Evolutionary conservation across 495 filamentous ascomycete species (phyloP).

Genomic region (Penicillium samsonianum): DNA sequence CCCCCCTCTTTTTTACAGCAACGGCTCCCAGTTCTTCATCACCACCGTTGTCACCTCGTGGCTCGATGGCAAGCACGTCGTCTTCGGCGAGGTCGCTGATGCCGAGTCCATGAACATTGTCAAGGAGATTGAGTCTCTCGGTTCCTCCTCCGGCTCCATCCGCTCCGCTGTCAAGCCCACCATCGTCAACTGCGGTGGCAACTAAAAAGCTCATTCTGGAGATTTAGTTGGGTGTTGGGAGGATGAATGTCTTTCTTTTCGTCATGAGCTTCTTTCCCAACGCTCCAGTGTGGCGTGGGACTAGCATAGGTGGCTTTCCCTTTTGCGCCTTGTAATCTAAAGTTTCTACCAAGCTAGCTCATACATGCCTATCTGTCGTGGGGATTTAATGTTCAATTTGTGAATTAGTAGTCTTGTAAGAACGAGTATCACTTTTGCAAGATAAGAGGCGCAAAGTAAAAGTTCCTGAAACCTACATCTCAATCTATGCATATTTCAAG

Average conservation of each 20-base stretch:
- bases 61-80: constrained; percentile 96
- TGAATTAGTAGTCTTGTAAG: not conserved
- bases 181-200: constrained; percentile 61
- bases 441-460: not conserved
- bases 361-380: constrained; percentile 20
- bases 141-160: constrained; percentile 61
- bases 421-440: not conserved
- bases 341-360: constrained; percentile 29
- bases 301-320: constrained; percentile 20
- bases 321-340: constrained; percentile 31
- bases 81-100: constrained; percentile 90
- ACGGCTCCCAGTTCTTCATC: constrained; percentile 98
- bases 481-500: not conserved
- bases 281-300: constrained; percentile 5
- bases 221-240: constrained; percentile 16
- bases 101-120: constrained; percentile 63
- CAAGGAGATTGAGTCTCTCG: constrained; percentile 71
- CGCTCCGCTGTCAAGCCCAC: constrained; percentile 64
- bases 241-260: constrained; percentile 20
- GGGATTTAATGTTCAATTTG: constrained; percentile 6
- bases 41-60: constrained; percentile 91
- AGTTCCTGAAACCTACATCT: not conserved
- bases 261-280: constrained; percentile 14
- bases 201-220: constrained; percentile 39
- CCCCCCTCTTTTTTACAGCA: constrained; percentile 54